Evolutionary conservation across 495 filamentous ascomycete species (phyloP).

Genomic region (Annulohypoxylon bovei): DNA sequence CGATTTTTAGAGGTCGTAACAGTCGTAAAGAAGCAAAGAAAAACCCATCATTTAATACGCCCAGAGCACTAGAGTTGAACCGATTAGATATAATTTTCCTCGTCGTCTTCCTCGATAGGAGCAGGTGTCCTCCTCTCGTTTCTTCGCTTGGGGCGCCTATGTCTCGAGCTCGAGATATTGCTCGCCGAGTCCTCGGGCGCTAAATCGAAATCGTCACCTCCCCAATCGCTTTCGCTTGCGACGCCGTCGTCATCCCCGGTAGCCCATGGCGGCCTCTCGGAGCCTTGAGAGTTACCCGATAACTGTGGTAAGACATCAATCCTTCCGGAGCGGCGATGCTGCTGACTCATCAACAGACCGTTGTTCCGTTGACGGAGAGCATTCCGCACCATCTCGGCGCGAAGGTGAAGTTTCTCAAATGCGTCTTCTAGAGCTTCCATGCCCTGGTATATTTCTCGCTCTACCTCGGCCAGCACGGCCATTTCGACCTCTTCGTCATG

Average conservation of each 20-base stretch:
- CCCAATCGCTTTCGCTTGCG: slow-evolving; percentile 68
- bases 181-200: slow-evolving; percentile 81
- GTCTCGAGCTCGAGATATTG: slow-evolving; percentile 81
- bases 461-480: slow-evolving; percentile 85
- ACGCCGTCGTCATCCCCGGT: slow-evolving; percentile 54
- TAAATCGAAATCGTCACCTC: slow-evolving; percentile 78
- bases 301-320: slow-evolving; percentile 58
- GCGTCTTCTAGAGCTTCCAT: slow-evolving; percentile 97
- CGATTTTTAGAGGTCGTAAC: slow-evolving; percentile 20
- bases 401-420: slow-evolving; percentile 88
- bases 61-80: slow-evolving; percentile 1
- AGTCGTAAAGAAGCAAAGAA: slow-evolving; percentile 31
- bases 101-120: slow-evolving; percentile 84
- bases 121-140: slow-evolving; percentile 83
- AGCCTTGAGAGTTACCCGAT: slow-evolving; percentile 45
- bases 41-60: slow-evolving; percentile 17
- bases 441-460: slow-evolving; percentile 89
- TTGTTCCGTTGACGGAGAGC: slow-evolving; percentile 81
- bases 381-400: slow-evolving; percentile 82
- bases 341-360: slow-evolving; percentile 79
- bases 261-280: slow-evolving; percentile 57
- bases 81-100: slow-evolving; percentile 52
- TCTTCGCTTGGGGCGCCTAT: slow-evolving; percentile 74
- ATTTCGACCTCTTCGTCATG: slow-evolving; percentile 96
- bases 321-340: slow-evolving; percentile 68